Evolutionary conservation across 495 filamentous ascomycete species (phyloP).

Genomic region (Penicillium cataractarum): DNA sequence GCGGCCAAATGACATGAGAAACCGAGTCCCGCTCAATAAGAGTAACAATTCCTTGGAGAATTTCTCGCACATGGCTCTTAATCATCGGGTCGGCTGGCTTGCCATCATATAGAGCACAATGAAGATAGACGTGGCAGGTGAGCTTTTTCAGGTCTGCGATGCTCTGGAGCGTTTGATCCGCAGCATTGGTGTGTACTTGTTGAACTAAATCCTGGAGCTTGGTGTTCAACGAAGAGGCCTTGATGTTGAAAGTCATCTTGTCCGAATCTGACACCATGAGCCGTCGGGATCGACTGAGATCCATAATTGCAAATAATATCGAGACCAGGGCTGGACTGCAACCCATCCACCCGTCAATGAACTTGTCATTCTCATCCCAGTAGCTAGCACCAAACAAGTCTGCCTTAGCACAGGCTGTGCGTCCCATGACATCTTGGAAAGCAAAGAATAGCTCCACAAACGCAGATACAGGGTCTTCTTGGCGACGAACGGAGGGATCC

Average conservation of each 20-base stretch:
- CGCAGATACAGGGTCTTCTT: neutral
- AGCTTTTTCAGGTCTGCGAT: neutral
- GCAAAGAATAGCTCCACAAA: slow-evolving; percentile 29
- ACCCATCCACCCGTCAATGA: slow-evolving; percentile 4
- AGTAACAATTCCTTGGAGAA: neutral
- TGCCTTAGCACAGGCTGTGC: slow-evolving; percentile 30
- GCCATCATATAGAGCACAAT: neutral
- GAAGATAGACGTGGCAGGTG: slow-evolving; percentile 1
- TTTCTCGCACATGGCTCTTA: slow-evolving; percentile 1
- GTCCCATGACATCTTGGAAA: slow-evolving; percentile 32
- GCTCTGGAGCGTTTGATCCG: neutral
- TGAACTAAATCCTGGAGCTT: neutral
- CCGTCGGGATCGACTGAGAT: neutral
- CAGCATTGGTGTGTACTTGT: neutral
- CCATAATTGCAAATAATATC: neutral
- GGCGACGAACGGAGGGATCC: neutral
- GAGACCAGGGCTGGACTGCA: neutral
- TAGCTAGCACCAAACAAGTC: slow-evolving; percentile 26
- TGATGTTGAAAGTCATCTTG: neutral
- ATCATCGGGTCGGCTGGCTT: neutral
- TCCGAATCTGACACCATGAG: neutral
- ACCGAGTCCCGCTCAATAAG: neutral
- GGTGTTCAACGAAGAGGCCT: neutral
- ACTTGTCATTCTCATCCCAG: slow-evolving; percentile 20
- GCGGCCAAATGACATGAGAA: slow-evolving; percentile 1